Conservation (phyloP, 1,139 yeast genomes). For the Candida neerlandica region DNA sequence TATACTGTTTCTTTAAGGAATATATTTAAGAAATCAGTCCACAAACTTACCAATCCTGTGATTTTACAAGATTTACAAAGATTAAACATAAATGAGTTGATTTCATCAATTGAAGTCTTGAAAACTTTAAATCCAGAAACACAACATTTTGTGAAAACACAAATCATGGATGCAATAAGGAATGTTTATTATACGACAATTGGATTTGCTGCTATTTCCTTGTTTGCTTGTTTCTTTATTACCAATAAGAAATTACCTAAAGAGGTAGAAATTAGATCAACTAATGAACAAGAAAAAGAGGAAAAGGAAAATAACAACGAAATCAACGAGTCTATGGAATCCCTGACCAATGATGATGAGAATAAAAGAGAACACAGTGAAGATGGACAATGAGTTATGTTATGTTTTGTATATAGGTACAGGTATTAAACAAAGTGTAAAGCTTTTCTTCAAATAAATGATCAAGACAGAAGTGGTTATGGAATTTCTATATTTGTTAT, state of each 20-base stretch:
- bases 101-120: constrained; percentile 24
- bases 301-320: background rate
- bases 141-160: constrained; percentile 26
- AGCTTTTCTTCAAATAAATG: background rate
- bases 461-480: background rate
- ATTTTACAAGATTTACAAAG: constrained; percentile 23
- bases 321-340: background rate
- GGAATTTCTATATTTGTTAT: too few species aligned
- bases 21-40: constrained; percentile 19
- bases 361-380: background rate
- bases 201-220: constrained; percentile 28
- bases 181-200: constrained; percentile 36
- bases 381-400: background rate
- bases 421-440: too few species aligned
- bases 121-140: constrained; percentile 27
- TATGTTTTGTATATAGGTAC: too few species aligned
- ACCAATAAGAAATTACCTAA: constrained; percentile 34
- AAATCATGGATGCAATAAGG: constrained; percentile 32
- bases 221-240: constrained; percentile 25
- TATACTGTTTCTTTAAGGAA: constrained; percentile 34
- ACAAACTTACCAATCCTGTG: constrained; percentile 18
- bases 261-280: constrained; percentile 2
- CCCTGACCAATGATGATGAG: background rate
- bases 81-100: constrained; percentile 18
- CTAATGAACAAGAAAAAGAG: background rate